These are phyloP conservation scores for Fagopyrum tataricum DNA, from an alignment of 148 eudicot species.

Conservation along the genomic window DNA sequence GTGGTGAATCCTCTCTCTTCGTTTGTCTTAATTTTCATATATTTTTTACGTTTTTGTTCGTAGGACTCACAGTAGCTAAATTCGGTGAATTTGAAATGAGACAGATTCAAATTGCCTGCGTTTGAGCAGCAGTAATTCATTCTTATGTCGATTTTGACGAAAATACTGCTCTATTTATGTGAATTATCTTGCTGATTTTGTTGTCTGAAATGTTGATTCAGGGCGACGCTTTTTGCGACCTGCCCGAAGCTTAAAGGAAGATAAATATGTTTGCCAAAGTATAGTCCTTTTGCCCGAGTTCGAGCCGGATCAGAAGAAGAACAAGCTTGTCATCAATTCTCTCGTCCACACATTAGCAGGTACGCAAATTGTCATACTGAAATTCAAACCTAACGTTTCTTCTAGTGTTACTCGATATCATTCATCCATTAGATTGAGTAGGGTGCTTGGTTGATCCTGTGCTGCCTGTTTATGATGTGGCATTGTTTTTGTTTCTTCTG, in stretches of 20 bases:
- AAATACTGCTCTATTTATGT: background rate
- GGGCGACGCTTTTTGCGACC: conserved; percentile 8
- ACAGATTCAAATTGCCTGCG: background rate
- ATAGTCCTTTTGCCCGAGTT: background rate
- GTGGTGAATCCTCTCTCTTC: background rate
- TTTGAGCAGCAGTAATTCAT: background rate
- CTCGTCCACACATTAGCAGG: conserved; percentile 4
- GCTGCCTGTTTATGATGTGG: background rate
- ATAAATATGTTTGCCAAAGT: background rate
- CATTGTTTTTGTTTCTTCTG: background rate
- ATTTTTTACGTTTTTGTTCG: background rate
- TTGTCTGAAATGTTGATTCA: background rate
- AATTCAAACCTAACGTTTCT: background rate
- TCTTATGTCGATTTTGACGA: background rate
- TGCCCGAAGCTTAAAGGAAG: conserved; percentile 5
- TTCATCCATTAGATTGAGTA: background rate
- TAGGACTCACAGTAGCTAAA: background rate
- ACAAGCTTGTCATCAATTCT: conserved; percentile 5
- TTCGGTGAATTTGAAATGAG: background rate
- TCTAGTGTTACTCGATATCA: background rate
- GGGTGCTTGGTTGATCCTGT: background rate
- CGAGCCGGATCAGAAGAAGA: background rate
- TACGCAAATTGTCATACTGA: background rate
- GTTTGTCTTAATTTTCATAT: background rate
- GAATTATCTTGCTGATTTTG: background rate